phyloP scores from a whole-genome alignment of 2,329 filamentous ascomycete species.

The Tolypocladium amazonense region DNA sequence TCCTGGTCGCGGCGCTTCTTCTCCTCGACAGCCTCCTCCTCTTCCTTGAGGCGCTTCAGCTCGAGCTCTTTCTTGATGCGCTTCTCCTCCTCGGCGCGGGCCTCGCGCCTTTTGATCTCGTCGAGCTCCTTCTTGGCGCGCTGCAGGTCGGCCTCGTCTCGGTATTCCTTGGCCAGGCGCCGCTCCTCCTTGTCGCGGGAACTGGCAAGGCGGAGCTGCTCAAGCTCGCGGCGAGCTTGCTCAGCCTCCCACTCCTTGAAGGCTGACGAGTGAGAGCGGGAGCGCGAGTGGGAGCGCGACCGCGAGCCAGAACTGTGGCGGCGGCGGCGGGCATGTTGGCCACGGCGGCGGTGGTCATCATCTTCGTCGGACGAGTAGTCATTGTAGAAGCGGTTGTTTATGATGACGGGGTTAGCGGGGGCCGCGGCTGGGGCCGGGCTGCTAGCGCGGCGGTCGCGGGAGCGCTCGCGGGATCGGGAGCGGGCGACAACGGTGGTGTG shows the following conservation, averaged over 20 bases:
- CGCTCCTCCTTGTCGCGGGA: conserved; percentile 25
- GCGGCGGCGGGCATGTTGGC: conserved; percentile 15
- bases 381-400: conserved; percentile 46
- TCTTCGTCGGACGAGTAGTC: conserved; percentile 35
- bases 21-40: conserved; percentile 32
- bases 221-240: conserved; percentile 30
- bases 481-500: conserved; percentile 34
- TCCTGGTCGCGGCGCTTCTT: conserved; percentile 32
- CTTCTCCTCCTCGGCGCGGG: conserved; percentile 36
- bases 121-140: conserved; percentile 37
- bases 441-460: conserved; percentile 33
- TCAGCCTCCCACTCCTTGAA: conserved; percentile 31
- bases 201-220: conserved; percentile 30
- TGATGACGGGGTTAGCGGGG: conserved; percentile 37
- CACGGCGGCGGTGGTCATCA: conserved; percentile 9
- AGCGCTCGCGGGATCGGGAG: conserved; percentile 27
- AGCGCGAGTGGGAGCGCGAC: conserved; percentile 17
- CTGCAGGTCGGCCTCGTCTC: conserved; percentile 39
- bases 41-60: conserved; percentile 34
- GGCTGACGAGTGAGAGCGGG: conserved; percentile 18
- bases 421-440: conserved; percentile 22
- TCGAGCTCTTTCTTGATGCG: conserved; percentile 43
- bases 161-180: conserved; percentile 26
- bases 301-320: conserved; percentile 16
- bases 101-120: conserved; percentile 32